Conservation (phyloP, 441 rosid species). For the Erodium texanum region DNA sequence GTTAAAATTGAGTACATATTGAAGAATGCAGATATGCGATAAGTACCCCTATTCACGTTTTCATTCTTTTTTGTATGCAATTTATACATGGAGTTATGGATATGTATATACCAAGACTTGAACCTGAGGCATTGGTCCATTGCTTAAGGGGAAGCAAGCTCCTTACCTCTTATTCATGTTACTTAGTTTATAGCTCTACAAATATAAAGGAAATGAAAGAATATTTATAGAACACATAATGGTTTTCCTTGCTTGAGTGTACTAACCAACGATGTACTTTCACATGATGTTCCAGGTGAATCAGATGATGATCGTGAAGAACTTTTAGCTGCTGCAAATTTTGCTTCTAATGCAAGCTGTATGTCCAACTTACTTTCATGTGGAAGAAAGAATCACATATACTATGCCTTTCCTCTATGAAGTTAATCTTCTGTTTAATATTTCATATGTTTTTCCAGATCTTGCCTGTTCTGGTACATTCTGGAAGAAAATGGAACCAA, state of each 20-base stretch:
- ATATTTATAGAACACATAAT: background rate
- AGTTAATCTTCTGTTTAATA: background rate
- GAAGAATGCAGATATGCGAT: too few relatives aligned
- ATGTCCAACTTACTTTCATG: slow-evolving; percentile 22
- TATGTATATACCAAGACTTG: background rate
- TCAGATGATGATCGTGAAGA: slow-evolving; percentile 86
- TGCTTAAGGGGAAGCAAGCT: background rate
- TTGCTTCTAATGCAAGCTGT: slow-evolving; percentile 65
- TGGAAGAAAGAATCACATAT: background rate
- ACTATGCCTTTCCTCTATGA: slow-evolving; percentile 7
- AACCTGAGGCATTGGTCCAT: background rate
- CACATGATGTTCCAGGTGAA: slow-evolving; percentile 50
- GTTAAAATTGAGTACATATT: too few relatives aligned
- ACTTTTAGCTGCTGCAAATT: slow-evolving; percentile 69
- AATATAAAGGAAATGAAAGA: background rate
- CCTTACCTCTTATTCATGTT: background rate
- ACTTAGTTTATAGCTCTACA: background rate
- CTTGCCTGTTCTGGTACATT: slow-evolving; percentile 60
- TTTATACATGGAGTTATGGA: background rate
- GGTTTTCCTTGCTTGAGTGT: background rate
- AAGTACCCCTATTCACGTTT: background rate
- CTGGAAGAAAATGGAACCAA: slow-evolving; percentile 83
- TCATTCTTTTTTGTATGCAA: background rate
- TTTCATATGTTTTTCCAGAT: slow-evolving; percentile 36
- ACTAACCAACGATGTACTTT: background rate